Evolutionary conservation across 345 rosid genomes (phyloP).

Genomic region (Noccaea caerulescens): DNA sequence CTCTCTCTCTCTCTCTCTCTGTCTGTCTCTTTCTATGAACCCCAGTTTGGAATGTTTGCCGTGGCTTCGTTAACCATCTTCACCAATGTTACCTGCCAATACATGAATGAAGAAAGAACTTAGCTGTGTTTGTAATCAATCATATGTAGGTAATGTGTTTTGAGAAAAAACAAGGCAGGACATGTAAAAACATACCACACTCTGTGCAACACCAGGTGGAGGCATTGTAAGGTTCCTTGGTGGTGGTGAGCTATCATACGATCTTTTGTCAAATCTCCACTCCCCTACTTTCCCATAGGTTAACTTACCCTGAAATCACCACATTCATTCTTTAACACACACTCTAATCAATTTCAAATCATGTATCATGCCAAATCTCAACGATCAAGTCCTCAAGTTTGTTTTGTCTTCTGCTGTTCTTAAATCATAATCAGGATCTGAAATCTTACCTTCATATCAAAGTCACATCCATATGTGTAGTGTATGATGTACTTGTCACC

Average conservation of each 20-base stretch:
- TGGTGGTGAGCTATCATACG: slow-evolving; percentile 60
- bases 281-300: slow-evolving; percentile 94
- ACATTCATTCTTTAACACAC: not conserved
- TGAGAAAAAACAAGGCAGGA: slow-evolving; percentile 16
- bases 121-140: slow-evolving; percentile 9
- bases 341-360: not conserved
- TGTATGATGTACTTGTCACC: slow-evolving; percentile 89
- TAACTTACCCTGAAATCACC: slow-evolving; percentile 59
- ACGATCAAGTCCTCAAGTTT: not conserved
- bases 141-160: not conserved
- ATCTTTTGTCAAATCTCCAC: slow-evolving; percentile 98
- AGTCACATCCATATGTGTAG: slow-evolving; percentile 97
- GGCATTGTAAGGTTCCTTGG: slow-evolving; percentile 91
- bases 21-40: slow-evolving; percentile 34
- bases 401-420: not conserved
- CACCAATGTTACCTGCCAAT: slow-evolving; percentile 78
- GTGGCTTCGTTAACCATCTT: slow-evolving; percentile 98
- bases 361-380: slow-evolving; percentile 1
- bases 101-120: slow-evolving; percentile 20
- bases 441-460: slow-evolving; percentile 75
- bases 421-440: not conserved
- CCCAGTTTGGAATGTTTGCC: slow-evolving; percentile 85
- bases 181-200: slow-evolving; percentile 75
- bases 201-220: slow-evolving; percentile 88
- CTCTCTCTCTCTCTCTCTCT: slow-evolving; percentile 25